Base-by-base conservation (phyloP, 2,329 filamentous ascomycete species). In the Paracoccidioides brasiliensis region DNA sequence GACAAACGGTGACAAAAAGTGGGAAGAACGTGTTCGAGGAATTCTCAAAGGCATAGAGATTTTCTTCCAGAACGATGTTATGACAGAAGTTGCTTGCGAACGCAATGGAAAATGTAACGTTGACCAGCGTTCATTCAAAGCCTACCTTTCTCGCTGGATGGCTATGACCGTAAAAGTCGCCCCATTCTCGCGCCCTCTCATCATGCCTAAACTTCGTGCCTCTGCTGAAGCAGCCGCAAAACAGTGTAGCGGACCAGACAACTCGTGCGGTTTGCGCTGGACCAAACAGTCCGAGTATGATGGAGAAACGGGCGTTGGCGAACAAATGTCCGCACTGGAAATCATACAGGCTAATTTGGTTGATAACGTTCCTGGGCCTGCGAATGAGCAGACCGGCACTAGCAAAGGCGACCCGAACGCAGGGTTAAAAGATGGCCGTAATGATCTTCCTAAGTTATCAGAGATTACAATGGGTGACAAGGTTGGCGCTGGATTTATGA, bases 261-360 rank as follows among this genome's bases (percentile, higher is more conserved):
- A 65, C 53, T 59, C 60, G 4, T 64, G 63, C 43, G 63, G 63
- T 15, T 51, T 64, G 22, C 57, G 59, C 38, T 67, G 76, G 48
- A 73, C 76, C 54, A 70, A 75, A 55, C 67, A 65, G 5, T 72
- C 69, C 0, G 67, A 68, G 7, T 85, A 78, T 68, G 82, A 86
- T 64, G 79, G 80, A 30, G 74, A 73, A 1, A 77, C 74, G 5
- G 84, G 83, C 5, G 78, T 86, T 2, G 84, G 84, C 4, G 82
- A 86, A 66, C 83, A 86, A 68, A 87, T 88, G 84, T 77, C 80
- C 1, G 82, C 80, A 2, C 72, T 87, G 66, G 81, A 86, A 63
- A 75, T 85, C 8, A 77, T 85, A 5, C 75, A 86, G 48, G 77
- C 78, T 41, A 83, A 80, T 41, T 55, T 70, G 33, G 63, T 73